Evolutionary conservation across 306 rosid species (phyloP).

Genomic region (Begonia peltatifolia): DNA sequence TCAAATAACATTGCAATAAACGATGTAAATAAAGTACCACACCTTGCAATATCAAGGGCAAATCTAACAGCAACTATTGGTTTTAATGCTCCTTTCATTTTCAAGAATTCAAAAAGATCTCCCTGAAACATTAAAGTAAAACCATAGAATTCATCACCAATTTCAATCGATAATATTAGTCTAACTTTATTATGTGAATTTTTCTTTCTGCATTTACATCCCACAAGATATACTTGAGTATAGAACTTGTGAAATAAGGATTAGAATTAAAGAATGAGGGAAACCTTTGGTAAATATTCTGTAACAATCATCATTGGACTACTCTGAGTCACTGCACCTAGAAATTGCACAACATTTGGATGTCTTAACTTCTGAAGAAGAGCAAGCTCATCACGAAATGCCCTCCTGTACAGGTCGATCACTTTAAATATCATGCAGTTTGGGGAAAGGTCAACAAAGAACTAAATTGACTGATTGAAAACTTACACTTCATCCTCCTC

Average conservation of each 20-base stretch:
- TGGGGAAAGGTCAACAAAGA: neutral
- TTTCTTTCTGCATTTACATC: neutral
- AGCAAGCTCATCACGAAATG: constrained; percentile 85
- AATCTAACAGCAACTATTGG: constrained; percentile 36
- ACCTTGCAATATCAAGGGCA: constrained; percentile 74
- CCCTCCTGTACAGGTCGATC: constrained; percentile 49
- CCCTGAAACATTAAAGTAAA: constrained; percentile 24
- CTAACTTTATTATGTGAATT: no score
- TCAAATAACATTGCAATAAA: no score
- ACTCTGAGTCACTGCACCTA: constrained; percentile 98
- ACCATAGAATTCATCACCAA: neutral
- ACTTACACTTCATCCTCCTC: constrained; percentile 86
- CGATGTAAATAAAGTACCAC: constrained; percentile 1
- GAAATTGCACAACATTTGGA: constrained; percentile 95
- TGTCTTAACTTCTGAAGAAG: constrained; percentile 87
- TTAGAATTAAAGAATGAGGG: neutral
- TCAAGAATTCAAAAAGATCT: constrained; percentile 41
- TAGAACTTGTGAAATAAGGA: neutral
- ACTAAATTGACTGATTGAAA: constrained; percentile 1
- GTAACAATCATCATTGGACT: constrained; percentile 97
- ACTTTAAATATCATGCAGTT: constrained; percentile 2
- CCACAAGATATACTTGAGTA: neutral
- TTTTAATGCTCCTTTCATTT: constrained; percentile 33
- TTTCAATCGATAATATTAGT: neutral
- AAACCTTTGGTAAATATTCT: constrained; percentile 94